A percentile compares a stretch with the other conserved stretches of the same genome.
These are phyloP conservation scores for Colletotrichum sp. DNA, from an alignment of 2,329 filamentous ascomycete genomes.

Conservation along the genomic window DNA sequence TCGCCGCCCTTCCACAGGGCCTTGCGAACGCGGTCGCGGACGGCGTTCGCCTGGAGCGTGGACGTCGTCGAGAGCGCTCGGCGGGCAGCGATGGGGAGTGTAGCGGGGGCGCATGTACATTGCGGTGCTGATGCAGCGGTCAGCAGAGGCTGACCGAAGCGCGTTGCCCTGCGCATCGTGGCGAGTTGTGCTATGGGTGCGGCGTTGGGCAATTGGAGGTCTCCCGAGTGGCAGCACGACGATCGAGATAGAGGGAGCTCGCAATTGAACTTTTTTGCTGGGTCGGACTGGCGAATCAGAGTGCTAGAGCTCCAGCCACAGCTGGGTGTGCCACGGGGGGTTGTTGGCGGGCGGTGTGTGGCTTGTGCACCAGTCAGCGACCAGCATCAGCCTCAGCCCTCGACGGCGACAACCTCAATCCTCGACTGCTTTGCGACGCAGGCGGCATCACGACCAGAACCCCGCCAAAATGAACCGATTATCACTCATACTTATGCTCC, in stretches of 20 bases:
- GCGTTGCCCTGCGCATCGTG: constrained; percentile 49
- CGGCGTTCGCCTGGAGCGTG: constrained; percentile 34
- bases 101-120: constrained; percentile 22
- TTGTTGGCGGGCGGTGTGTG: neutral
- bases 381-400: neutral
- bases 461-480: constrained; percentile 30
- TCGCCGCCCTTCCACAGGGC: constrained; percentile 44
- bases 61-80: constrained; percentile 37
- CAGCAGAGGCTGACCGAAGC: constrained; percentile 38
- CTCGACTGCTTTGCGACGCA: neutral
- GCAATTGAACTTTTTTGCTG: constrained; percentile 22
- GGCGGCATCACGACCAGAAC: neutral
- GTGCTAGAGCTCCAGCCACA: constrained; percentile 10
- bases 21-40: constrained; percentile 39
- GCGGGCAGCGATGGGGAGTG: constrained; percentile 15
- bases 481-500: constrained; percentile 38
- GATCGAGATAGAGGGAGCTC: constrained; percentile 9
- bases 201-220: neutral
- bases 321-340: neutral
- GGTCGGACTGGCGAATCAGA: constrained; percentile 11
- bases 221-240: neutral
- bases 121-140: constrained; percentile 26
- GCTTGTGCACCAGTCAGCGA: neutral
- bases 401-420: neutral
- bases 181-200: neutral